Percentiles rank a stretch among this genome's conserved stretches.
phyloP scores from a whole-genome alignment of 345 rosid genomes.

The Hibiscus trionum region DNA sequence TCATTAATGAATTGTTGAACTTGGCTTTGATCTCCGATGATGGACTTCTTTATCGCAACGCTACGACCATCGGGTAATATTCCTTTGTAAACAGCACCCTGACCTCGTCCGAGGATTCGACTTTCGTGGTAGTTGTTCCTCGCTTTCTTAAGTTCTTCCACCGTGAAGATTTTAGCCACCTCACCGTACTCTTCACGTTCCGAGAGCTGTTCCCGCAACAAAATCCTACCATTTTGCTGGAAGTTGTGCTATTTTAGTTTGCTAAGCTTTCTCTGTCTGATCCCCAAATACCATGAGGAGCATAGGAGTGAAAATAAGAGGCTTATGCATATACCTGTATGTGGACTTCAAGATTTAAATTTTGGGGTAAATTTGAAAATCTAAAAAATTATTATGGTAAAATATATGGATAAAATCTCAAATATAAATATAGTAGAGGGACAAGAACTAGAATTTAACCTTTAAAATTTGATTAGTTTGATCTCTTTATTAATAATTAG shows the following conservation, averaged over 20 bases:
- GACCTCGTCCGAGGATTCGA: constrained; percentile 30
- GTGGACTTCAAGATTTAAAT: too few species aligned
- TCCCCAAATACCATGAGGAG: neutral
- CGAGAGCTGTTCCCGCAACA: constrained; percentile 15
- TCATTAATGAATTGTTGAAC: constrained; percentile 21
- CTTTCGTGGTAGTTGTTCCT: constrained; percentile 22
- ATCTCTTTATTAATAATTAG: too few species aligned
- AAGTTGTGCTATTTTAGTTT: neutral
- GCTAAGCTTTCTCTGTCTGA: neutral
- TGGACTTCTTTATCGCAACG: constrained; percentile 18
- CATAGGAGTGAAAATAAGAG: neutral
- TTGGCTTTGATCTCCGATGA: constrained; percentile 4
- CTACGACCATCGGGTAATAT: neutral
- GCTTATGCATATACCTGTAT: too few species aligned
- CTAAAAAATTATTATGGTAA: too few species aligned
- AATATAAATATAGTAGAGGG: too few species aligned
- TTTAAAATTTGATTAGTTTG: too few species aligned
- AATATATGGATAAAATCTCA: too few species aligned
- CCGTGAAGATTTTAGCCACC: constrained; percentile 11
- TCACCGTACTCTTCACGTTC: neutral
- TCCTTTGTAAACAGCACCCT: constrained; percentile 17
- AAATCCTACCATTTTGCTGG: constrained; percentile 17
- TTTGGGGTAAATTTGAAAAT: too few species aligned
- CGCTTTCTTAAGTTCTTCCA: constrained; percentile 23
- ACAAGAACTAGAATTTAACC: too few species aligned